These are phyloP conservation scores for Hypoxylon fuscum DNA, from an alignment of 495 filamentous ascomycete species.

Conservation along the genomic window DNA sequence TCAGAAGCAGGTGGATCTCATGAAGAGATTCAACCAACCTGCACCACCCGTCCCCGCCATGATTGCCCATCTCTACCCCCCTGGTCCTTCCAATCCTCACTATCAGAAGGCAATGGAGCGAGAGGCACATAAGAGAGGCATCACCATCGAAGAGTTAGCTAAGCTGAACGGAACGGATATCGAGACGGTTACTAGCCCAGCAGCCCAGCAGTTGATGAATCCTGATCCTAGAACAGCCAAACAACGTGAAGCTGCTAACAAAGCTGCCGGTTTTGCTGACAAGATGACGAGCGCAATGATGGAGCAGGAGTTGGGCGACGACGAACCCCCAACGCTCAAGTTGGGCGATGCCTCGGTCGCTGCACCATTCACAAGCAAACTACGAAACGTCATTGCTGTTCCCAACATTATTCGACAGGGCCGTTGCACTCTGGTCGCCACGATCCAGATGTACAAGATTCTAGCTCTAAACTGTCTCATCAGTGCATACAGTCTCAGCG, in stretches of 20 bases:
- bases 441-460: constrained; percentile 99
- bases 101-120: constrained; percentile 91
- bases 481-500: constrained; percentile 95
- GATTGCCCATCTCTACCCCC: constrained; percentile 95
- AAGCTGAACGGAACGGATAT: constrained; percentile 52
- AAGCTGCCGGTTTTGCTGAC: constrained; percentile 83
- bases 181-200: constrained; percentile 74
- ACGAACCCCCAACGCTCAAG: constrained; percentile 94
- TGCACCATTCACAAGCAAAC: constrained; percentile 96
- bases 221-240: constrained; percentile 63
- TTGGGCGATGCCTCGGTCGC: constrained; percentile 97
- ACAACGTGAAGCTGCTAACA: constrained; percentile 70
- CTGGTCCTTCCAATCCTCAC: constrained; percentile 91
- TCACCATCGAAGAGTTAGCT: constrained; percentile 53
- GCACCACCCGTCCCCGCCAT: constrained; percentile 85
- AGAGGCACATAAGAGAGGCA: constrained; percentile 79
- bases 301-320: constrained; percentile 86
- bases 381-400: constrained; percentile 95
- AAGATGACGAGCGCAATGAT: constrained; percentile 88
- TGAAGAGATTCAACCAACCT: constrained; percentile 93
- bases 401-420: constrained; percentile 99
- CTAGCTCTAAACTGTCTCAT: constrained; percentile 98
- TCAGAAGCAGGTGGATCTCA: constrained; percentile 90
- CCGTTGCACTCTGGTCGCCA: constrained; percentile 94
- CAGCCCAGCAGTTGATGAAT: constrained; percentile 73